Evolutionary conservation across 2,329 filamentous ascomycete genomes (phyloP), one percentile per base, ranked within the genome.

Genomic region (Huntiella moniliformis): DNA sequence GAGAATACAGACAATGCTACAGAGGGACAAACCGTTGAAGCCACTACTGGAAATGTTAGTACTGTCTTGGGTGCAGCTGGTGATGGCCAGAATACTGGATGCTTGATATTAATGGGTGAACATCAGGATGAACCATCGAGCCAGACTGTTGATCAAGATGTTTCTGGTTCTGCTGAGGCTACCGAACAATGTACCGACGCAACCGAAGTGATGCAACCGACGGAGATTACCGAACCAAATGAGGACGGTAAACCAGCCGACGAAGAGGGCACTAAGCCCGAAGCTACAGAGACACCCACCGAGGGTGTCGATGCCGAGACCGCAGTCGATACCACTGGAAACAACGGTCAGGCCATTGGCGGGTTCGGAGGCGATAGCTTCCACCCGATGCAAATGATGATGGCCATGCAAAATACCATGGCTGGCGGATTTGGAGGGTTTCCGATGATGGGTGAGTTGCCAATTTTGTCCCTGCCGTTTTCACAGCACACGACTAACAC

Each of bases 391-490:
- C 79, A 83, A 60, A 74, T 75, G 76, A 74, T 83, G 78, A 79
- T 82, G 76, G 67, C 75, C 61, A 73, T 85, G 80, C 71, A 81
- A 62, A 72, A 80, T 56, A 73, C 73, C 53, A 77, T 78, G 70
- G 66, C 65, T 38, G 60, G 66, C 28, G 67, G 63, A 2, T 77
- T 77, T 56, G 67, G 67, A 48, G 65, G 64, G 50, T 79, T 79
- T 56, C 70, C 80, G 45, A 85, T 88, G 76, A 94, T 95, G 82
- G 82, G 87, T 95, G 74, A 59, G 82, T 40, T 22, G 5, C 28
- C 39, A 39, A 39, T 13, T 18, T 11, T 18, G 10, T 42, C 15
- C 31, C 12, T n/a, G 10, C 17, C 32, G n/a, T 33, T 28, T 28
- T 28, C 22, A 28, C 22, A 28, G 22, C 22, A 28, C 22, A 28